These are phyloP conservation scores for Pythium chondricola DNA, from an alignment of 352 stramenopile genomes.

Conservation along the genomic window DNA sequence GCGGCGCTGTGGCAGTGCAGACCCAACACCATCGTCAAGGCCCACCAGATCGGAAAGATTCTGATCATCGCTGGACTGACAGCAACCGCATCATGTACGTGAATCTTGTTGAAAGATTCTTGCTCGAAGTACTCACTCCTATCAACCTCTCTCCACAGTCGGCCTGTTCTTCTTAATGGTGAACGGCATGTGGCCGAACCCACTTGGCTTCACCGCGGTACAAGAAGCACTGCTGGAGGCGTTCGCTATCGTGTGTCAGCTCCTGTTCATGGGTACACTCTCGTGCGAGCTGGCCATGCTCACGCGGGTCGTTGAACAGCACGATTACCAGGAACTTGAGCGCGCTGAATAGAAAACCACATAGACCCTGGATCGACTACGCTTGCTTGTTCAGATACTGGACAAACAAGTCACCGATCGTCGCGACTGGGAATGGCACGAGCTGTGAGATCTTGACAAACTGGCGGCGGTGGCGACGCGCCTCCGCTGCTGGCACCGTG, in stretches of 20 bases:
- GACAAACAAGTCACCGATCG: conserved; percentile 63
- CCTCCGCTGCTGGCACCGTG: conserved; percentile 46
- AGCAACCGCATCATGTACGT: conserved; percentile 61
- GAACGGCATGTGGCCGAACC: conserved; percentile 74
- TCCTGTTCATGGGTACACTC: conserved; percentile 85
- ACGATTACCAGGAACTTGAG: conserved; percentile 56
- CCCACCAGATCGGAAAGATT: conserved; percentile 42
- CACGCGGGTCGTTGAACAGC: conserved; percentile 47
- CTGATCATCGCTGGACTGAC: conserved; percentile 43
- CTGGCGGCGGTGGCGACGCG: conserved; percentile 65
- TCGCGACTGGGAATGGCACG: conserved; percentile 38
- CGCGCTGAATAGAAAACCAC: conserved; percentile 32
- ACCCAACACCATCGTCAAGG: conserved; percentile 34
- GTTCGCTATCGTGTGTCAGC: conserved; percentile 77
- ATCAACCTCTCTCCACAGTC: conserved; percentile 27
- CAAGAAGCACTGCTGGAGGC: conserved; percentile 83
- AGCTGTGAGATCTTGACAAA: conserved; percentile 78
- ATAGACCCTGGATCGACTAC: conserved; percentile 10
- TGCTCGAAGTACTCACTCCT: neutral
- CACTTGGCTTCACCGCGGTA: conserved; percentile 67
- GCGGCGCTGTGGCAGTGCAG: conserved; percentile 42
- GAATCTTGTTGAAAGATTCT: neutral
- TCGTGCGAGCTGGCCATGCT: conserved; percentile 67
- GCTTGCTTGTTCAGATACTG: conserved; percentile 74
- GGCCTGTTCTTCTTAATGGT: conserved; percentile 74